phyloP scores from a whole-genome alignment of 805 yeast species.

The Cyberlindnera japonica region DNA sequence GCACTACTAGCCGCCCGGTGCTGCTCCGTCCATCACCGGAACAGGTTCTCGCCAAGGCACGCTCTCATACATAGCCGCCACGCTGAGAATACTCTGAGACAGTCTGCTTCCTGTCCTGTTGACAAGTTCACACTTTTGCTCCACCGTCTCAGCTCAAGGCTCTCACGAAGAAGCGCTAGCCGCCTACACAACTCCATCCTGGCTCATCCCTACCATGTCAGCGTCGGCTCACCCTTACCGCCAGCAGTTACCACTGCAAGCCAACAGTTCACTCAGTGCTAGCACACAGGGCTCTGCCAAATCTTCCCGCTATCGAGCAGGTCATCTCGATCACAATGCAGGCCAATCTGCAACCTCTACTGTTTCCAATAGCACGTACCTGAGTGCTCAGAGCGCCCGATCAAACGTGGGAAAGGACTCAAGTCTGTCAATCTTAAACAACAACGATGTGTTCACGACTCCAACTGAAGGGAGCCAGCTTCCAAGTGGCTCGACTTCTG shows the following conservation, averaged over 20 bases:
- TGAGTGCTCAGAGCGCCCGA: slow-evolving; percentile 2
- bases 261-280: not conserved
- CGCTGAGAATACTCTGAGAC: no score
- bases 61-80: no score
- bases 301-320: not conserved
- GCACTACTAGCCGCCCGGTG: no score
- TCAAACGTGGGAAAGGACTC: slow-evolving; percentile 1
- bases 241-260: slow-evolving; percentile 4
- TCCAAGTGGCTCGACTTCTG: no score
- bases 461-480: no score
- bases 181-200: no score
- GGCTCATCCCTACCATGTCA: slow-evolving; percentile 5
- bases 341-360: slow-evolving; percentile 1
- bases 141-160: no score
- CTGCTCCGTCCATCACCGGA: no score
- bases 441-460: no score
- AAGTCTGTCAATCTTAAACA: not conserved
- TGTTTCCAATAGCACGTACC: slow-evolving; percentile 4
- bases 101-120: not conserved
- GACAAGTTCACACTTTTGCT: no score
- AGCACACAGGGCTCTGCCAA: not conserved
- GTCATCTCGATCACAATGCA: not conserved
- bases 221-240: slow-evolving; percentile 10
- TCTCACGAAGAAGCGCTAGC: not conserved
- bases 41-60: no score